Evolutionary conservation across 768 basidiomycete genomes (phyloP).

Genomic region (Gloeopeniophorella convolvens): DNA sequence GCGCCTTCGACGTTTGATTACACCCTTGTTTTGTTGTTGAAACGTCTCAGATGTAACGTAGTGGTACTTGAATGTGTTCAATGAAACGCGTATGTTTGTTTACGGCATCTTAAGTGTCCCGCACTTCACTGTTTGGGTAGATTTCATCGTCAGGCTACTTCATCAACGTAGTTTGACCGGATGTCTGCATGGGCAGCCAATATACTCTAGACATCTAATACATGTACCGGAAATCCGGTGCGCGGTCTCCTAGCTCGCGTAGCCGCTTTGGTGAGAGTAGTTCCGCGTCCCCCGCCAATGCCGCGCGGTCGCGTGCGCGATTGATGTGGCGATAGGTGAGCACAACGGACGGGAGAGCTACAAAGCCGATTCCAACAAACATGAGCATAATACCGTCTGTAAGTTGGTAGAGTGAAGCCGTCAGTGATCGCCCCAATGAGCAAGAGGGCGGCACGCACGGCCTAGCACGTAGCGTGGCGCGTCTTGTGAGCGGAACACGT

Average conservation of each 20-base stretch:
- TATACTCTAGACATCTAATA: neutral
- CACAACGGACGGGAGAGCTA: conserved; percentile 42
- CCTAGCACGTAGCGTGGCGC: conserved; percentile 56
- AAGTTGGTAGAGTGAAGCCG: neutral
- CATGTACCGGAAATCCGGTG: conserved; percentile 58
- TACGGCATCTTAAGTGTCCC: too few relatives aligned
- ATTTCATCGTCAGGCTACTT: too few relatives aligned
- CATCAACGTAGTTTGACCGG: too few relatives aligned
- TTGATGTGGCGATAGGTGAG: conserved; percentile 53
- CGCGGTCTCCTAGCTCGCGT: conserved; percentile 47
- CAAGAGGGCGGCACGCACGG: conserved; percentile 37
- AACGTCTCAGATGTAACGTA: too few relatives aligned
- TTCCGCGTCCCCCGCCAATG: conserved; percentile 29
- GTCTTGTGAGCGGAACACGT: conserved; percentile 55
- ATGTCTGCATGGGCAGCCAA: too few relatives aligned
- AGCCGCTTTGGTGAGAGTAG: conserved; percentile 25
- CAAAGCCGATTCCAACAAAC: conserved; percentile 61
- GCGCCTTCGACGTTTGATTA: conserved; percentile 30
- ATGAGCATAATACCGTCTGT: conserved; percentile 60
- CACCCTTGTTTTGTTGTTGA: too few relatives aligned
- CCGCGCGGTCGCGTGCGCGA: conserved; percentile 38
- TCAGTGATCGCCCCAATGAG: neutral
- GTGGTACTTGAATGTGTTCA: too few relatives aligned
- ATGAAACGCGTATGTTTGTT: too few relatives aligned
- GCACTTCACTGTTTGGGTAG: too few relatives aligned